Evolutionary conservation across 2,329 filamentous ascomycete genomes (phyloP).

Genomic region (Rachicladosporium sp.): DNA sequence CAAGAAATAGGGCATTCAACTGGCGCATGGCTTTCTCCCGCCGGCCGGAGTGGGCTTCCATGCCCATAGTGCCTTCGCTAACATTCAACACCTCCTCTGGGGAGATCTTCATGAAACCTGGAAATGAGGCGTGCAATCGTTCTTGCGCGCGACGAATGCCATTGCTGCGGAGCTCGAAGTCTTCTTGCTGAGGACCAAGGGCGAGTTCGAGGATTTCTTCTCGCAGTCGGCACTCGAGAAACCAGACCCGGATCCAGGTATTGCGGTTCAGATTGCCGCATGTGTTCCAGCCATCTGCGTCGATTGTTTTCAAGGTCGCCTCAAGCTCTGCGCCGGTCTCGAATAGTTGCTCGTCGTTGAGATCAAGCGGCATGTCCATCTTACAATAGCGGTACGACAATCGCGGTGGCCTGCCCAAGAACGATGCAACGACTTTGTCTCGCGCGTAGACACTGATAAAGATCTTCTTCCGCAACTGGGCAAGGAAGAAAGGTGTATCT

Average conservation of each 20-base stretch:
- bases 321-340: conserved; percentile 31
- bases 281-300: conserved; percentile 42
- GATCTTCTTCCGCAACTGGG: conserved; percentile 21
- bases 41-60: conserved; percentile 2
- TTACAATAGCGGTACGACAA: conserved; percentile 38
- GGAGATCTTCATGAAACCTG: conserved; percentile 18
- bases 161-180: conserved; percentile 27
- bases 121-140: conserved; percentile 26
- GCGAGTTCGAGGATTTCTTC: conserved; percentile 50
- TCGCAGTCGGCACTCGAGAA: conserved; percentile 37
- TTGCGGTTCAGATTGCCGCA: conserved; percentile 31
- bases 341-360: conserved; percentile 39
- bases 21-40: conserved; percentile 11
- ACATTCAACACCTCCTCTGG: conserved; percentile 18
- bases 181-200: conserved; percentile 29
- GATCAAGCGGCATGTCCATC: conserved; percentile 42
- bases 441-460: conserved; percentile 19
- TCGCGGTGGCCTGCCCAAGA: conserved; percentile 39
- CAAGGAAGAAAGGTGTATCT: conserved; percentile 23
- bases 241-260: conserved; percentile 36
- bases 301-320: conserved; percentile 28
- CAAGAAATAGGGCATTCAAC: conserved; percentile 32
- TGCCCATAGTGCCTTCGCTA: conserved; percentile 4
- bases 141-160: conserved; percentile 28
- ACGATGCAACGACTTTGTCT: conserved; percentile 22